Conservation (phyloP, 208 protist species). For the Trypanosoma lewisi region DNA sequence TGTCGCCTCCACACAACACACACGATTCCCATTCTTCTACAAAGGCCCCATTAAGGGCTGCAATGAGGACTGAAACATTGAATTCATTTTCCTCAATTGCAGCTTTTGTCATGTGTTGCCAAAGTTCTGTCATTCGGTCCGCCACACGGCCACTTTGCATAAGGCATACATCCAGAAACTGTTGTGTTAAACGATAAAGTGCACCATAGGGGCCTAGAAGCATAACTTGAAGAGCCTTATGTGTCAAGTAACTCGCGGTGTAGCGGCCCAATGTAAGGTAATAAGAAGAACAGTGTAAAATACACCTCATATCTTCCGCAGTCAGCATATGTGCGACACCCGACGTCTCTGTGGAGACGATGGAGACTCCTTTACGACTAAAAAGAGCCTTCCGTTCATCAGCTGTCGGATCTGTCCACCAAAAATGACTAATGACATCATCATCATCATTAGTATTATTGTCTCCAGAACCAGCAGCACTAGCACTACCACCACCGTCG, state of each 20-base stretch:
- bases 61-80: constrained; percentile 20
- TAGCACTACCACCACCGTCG: too few relatives aligned
- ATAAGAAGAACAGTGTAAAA: constrained; percentile 61
- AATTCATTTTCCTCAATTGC: constrained; percentile 29
- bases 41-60: constrained; percentile 43
- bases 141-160: constrained; percentile 57
- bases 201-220: constrained; percentile 70
- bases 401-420: constrained; percentile 32
- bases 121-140: constrained; percentile 44
- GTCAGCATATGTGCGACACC: constrained; percentile 5
- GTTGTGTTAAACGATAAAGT: constrained; percentile 48
- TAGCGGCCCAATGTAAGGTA: constrained; percentile 53
- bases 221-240: constrained; percentile 81
- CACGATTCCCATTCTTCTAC: constrained; percentile 52
- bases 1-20: constrained; percentile 36
- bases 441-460: background rate
- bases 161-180: constrained; percentile 67
- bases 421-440: constrained; percentile 10
- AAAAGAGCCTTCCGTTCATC: constrained; percentile 15
- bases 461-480: too few relatives aligned
- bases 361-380: background rate
- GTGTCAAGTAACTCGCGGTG: constrained; percentile 60
- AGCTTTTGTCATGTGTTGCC: constrained; percentile 29
- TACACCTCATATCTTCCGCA: constrained; percentile 30
- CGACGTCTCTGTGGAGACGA: background rate